These are phyloP conservation scores for Myxozyma udenii DNA, from an alignment of 805 yeast species.

Conservation along the genomic window DNA sequence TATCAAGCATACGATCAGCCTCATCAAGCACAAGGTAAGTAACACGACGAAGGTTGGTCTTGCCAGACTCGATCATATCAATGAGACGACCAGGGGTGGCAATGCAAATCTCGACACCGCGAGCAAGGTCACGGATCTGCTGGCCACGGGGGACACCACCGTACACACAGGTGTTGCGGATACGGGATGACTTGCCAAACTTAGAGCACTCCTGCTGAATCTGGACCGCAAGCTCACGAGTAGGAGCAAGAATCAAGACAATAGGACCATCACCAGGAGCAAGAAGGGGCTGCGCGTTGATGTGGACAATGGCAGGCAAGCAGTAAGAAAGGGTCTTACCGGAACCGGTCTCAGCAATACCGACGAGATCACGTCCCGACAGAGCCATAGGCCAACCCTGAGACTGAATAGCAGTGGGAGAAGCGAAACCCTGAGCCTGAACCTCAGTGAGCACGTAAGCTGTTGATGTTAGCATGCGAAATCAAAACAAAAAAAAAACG, in stretches of 20 bases:
- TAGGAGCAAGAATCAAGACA: conserved; percentile 92
- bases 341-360: conserved; percentile 98
- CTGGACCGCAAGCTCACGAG: conserved; percentile 98
- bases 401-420: conserved; percentile 95
- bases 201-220: conserved; percentile 94
- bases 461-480: too few relatives aligned
- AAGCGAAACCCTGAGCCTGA: conserved; percentile 85
- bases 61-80: conserved; percentile 93
- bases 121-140: conserved; percentile 90
- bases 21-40: conserved; percentile 96
- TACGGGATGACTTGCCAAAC: conserved; percentile 87
- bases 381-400: conserved; percentile 99
- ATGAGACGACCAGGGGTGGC: conserved; percentile 99
- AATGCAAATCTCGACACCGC: conserved; percentile 93
- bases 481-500: neutral
- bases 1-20: conserved; percentile 99
- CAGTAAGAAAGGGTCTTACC: conserved; percentile 98
- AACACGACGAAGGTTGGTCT: conserved; percentile 92
- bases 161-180: conserved; percentile 78
- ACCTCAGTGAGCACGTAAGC: conserved; percentile 87
- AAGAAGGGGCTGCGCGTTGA: conserved; percentile 91
- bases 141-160: conserved; percentile 99
- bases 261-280: conserved; percentile 96
- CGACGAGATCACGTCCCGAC: conserved; percentile 97
- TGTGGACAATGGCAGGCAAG: conserved; percentile 91